Conservation (phyloP, 805 yeast genomes). For the Pichia thaimueangensis region DNA sequence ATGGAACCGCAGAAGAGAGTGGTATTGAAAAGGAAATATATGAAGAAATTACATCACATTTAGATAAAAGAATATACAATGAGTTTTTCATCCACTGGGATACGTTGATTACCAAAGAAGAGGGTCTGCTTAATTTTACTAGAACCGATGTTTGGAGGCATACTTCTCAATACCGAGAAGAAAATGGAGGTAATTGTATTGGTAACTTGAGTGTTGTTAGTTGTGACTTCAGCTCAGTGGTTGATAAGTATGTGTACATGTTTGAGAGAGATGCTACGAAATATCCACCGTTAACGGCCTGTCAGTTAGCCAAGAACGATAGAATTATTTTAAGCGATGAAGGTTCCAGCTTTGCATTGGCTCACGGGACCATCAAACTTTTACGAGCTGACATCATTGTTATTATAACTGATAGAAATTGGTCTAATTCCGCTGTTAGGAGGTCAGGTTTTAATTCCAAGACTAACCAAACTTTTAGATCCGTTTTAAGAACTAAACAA, state of each 20-base stretch:
- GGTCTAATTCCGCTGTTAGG: constrained; percentile 35
- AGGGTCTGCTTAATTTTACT: constrained; percentile 43
- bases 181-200: constrained; percentile 50
- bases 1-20: constrained; percentile 47
- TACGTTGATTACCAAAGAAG: constrained; percentile 65
- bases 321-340: constrained; percentile 74
- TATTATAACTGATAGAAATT: constrained; percentile 48
- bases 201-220: constrained; percentile 42
- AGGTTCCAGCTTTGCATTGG: constrained; percentile 56
- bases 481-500: constrained; percentile 37
- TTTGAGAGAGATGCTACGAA: constrained; percentile 34
- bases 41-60: constrained; percentile 44
- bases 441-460: constrained; percentile 36
- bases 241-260: constrained; percentile 37
- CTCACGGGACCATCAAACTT: constrained; percentile 50
- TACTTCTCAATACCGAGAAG: constrained; percentile 54
- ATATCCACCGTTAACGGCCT: constrained; percentile 22
- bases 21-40: constrained; percentile 47
- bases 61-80: constrained; percentile 36
- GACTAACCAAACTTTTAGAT: constrained; percentile 45
- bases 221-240: constrained; percentile 15
- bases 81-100: constrained; percentile 73
- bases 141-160: constrained; percentile 67
- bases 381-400: constrained; percentile 39
- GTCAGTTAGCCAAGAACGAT: constrained; percentile 55